Conservation (phyloP, 306 rosid species). For the Mimosa pudica region DNA sequence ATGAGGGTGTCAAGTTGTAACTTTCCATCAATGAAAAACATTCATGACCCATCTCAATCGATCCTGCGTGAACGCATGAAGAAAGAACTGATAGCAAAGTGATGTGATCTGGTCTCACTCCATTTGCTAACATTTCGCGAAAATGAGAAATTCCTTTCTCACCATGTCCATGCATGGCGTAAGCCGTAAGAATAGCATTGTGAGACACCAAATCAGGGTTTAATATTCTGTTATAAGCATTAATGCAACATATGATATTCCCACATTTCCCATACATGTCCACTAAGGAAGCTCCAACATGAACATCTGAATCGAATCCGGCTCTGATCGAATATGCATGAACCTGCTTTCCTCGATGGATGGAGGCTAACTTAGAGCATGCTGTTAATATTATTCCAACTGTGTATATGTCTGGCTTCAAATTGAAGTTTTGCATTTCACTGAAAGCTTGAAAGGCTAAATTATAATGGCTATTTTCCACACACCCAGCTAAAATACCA, state of each 20-base stretch:
- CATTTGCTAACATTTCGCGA: slow-evolving; percentile 35
- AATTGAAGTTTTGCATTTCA: slow-evolving; percentile 44
- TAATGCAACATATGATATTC: slow-evolving; percentile 42
- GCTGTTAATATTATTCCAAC: slow-evolving; percentile 56
- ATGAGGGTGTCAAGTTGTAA: slow-evolving; percentile 47
- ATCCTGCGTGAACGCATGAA: slow-evolving; percentile 57
- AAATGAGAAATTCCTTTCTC: slow-evolving; percentile 58
- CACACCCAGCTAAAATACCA: slow-evolving; percentile 46
- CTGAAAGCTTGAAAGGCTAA: slow-evolving; percentile 44
- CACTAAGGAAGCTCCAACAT: slow-evolving; percentile 52
- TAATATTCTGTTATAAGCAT: slow-evolving; percentile 50
- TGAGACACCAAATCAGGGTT: slow-evolving; percentile 57
- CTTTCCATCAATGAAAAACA: slow-evolving; percentile 50
- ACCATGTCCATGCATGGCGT: slow-evolving; percentile 60
- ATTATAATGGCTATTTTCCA: slow-evolving; percentile 45
- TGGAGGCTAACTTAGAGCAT: slow-evolving; percentile 55
- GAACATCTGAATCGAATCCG: slow-evolving; percentile 41
- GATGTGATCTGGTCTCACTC: slow-evolving; percentile 54
- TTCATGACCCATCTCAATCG: slow-evolving; percentile 48
- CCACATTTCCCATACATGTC: slow-evolving; percentile 77
- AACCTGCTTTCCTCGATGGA: slow-evolving; percentile 58
- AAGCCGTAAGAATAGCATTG: slow-evolving; percentile 66
- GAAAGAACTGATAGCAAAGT: slow-evolving; percentile 59
- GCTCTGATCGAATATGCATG: slow-evolving; percentile 57
- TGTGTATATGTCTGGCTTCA: slow-evolving; percentile 58